These are phyloP conservation scores for Cladosporium sp. DNA, from an alignment of 2,329 filamentous ascomycete species.

Conservation along the genomic window DNA sequence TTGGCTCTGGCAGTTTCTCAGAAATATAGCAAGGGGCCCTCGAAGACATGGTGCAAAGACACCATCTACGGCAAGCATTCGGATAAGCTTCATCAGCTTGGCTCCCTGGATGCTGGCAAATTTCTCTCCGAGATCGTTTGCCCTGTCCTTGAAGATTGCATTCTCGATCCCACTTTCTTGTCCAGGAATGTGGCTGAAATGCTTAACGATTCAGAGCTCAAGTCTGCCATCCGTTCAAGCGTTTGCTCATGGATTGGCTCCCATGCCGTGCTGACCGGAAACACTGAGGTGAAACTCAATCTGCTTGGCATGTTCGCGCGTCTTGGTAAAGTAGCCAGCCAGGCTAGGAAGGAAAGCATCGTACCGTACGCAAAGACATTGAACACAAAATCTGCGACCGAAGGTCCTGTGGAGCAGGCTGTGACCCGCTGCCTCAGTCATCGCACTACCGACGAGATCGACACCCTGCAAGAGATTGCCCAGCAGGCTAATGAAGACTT, in stretches of 20 bases:
- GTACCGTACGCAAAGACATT: slow-evolving; percentile 5
- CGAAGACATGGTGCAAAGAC: slow-evolving; percentile 51
- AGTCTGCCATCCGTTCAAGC: slow-evolving; percentile 58
- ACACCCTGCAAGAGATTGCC: slow-evolving; percentile 48
- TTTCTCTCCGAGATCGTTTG: slow-evolving; percentile 64
- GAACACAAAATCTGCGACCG: neutral
- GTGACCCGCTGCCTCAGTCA: slow-evolving; percentile 51
- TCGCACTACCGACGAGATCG: slow-evolving; percentile 55
- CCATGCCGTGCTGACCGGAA: slow-evolving; percentile 65
- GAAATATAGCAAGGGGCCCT: slow-evolving; percentile 24
- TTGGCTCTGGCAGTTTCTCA: neutral
- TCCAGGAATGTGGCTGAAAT: slow-evolving; percentile 56
- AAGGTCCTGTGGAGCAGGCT: slow-evolving; percentile 42
- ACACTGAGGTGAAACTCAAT: slow-evolving; percentile 63
- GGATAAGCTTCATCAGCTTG: slow-evolving; percentile 50
- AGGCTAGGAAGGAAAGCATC: slow-evolving; percentile 57
- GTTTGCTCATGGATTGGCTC: slow-evolving; percentile 68
- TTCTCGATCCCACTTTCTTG: slow-evolving; percentile 72
- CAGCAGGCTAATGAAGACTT: slow-evolving; percentile 44
- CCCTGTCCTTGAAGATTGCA: slow-evolving; percentile 76
- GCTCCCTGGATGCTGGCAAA: slow-evolving; percentile 52
- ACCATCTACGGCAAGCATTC: slow-evolving; percentile 55
- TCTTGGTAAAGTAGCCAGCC: slow-evolving; percentile 67
- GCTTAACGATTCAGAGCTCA: slow-evolving; percentile 55
- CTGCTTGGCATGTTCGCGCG: slow-evolving; percentile 69